phyloP scores from a whole-genome alignment of 768 basidiomycete species.

The Hygrocybe coccinea region DNA sequence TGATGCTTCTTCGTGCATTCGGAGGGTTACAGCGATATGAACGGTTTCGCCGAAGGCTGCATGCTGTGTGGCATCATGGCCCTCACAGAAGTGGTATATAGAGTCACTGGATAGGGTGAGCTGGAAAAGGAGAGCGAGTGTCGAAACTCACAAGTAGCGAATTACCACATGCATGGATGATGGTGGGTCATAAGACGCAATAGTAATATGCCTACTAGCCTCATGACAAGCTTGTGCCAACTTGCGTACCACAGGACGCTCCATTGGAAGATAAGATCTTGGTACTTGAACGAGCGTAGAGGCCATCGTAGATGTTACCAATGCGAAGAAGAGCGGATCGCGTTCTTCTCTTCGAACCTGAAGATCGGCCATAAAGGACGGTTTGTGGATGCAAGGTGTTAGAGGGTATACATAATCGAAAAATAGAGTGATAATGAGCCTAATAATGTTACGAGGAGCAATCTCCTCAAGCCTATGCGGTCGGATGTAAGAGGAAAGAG shows the following conservation, averaged over 20 bases:
- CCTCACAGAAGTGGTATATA: constrained; percentile 84
- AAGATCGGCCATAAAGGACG: constrained; percentile 88
- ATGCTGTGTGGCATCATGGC: constrained; percentile 81
- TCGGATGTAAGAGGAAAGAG: constrained; percentile 71
- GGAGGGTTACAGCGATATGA: constrained; percentile 74
- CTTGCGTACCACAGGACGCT: constrained; percentile 76
- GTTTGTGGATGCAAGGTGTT: constrained; percentile 87
- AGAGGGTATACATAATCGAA: constrained; percentile 93
- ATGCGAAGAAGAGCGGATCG: constrained; percentile 84
- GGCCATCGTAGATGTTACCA: constrained; percentile 86
- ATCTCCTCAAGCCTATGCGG: constrained; percentile 76
- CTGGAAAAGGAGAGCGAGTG: constrained; percentile 4
- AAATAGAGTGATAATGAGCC: constrained; percentile 79
- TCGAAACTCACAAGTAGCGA: constrained; percentile 71
- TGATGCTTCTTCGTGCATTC: constrained; percentile 82
- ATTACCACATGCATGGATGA: constrained; percentile 81
- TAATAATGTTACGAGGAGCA: constrained; percentile 74
- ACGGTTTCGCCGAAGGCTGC: constrained; percentile 84
- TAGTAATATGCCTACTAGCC: constrained; percentile 75
- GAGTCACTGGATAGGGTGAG: constrained; percentile 51
- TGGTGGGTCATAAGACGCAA: constrained; percentile 79
- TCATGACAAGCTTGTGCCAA: constrained; percentile 77
- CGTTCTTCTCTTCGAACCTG: constrained; percentile 74
- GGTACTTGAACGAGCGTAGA: constrained; percentile 87
- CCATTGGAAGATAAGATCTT: constrained; percentile 82